These are phyloP conservation scores for Anisogramma anomala DNA, from an alignment of 2,329 filamentous ascomycete species.

Conservation along the genomic window DNA sequence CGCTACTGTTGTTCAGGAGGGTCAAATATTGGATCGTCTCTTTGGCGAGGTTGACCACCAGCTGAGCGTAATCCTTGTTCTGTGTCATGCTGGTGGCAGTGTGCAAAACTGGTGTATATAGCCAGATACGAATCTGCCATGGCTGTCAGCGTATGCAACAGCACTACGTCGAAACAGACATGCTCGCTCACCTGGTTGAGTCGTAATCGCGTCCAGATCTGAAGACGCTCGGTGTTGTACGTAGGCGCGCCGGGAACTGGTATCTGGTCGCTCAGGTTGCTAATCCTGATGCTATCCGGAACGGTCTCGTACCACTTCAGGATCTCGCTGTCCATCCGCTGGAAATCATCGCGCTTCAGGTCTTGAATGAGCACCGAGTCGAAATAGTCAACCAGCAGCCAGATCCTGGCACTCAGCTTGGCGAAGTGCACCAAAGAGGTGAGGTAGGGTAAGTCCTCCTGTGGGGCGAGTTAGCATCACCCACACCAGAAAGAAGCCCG, in stretches of 20 bases:
- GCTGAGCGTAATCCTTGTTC: conserved; percentile 62
- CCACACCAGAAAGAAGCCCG: not conserved
- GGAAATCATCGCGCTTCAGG: conserved; percentile 62
- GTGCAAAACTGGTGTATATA: conserved; percentile 79
- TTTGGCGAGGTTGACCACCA: conserved; percentile 61
- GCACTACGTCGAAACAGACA: not conserved
- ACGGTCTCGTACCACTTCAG: conserved; percentile 76
- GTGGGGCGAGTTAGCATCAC: conserved; percentile 15
- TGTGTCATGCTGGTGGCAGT: conserved; percentile 72
- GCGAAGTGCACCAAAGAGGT: conserved; percentile 79
- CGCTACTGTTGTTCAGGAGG: conserved; percentile 58
- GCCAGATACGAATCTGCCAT: conserved; percentile 60
- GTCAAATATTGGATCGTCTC: conserved; percentile 62
- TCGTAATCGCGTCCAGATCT: conserved; percentile 74
- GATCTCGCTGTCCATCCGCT: conserved; percentile 71
- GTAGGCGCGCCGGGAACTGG: conserved; percentile 43
- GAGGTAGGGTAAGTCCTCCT: conserved; percentile 56
- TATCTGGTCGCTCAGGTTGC: conserved; percentile 44
- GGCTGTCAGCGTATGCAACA: not conserved
- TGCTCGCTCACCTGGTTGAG: conserved; percentile 58
- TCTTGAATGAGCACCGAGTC: conserved; percentile 50
- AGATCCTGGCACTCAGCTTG: conserved; percentile 73
- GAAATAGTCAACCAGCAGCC: conserved; percentile 64
- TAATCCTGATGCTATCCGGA: conserved; percentile 47
- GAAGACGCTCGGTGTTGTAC: conserved; percentile 60